Evolutionary conservation across 2,329 filamentous ascomycete genomes (phyloP), one percentile per base, ranked within the genome.

Genomic region (Madurella fahalii): DNA sequence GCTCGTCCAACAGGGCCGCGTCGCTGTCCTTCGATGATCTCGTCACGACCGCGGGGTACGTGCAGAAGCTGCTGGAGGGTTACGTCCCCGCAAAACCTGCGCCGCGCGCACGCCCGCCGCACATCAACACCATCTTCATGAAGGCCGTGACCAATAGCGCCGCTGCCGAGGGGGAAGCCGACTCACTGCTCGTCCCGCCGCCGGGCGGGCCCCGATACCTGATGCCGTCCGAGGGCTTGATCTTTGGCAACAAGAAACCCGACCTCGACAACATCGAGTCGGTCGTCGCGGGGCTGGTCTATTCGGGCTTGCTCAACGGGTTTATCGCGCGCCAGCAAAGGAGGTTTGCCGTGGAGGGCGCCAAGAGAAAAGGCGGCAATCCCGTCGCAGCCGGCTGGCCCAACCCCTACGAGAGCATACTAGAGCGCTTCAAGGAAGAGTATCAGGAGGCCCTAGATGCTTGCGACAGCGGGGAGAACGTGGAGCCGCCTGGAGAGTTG

Each of bases 331-430:
- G 95, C 64, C 81, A 81, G 25, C 84, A 85, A 65, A 80, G 81
- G 42, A 85, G 88, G 47, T 91, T 96, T 65, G 91, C 90, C 12
- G 89, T 96, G 42, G 83, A 87, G 50, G 91, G 92, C 2, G 84
- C 88, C 20, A 87, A 85, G 74, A 79, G 79, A 56, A 81, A 80
- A 60, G 81, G 80, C 4, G 80, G 82, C 20, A 80, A 64, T 17
- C 54, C 86, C 0, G 71, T 89, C 17, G 76, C 76, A 34, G 87
- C 86, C 1, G 89, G 89, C 0, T 96, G 93, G 74, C 91, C 92
- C 1, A 75, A 74, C 42, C 83, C 89, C 1, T 90, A 86, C 79
- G 77, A 83, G 53, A 85, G 86, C 0, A 80, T 95, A 15, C 77
- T 75, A 44, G 77, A 80, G 34, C 81, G 81, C 60, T 80, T 83